Evolutionary conservation across 164 flowering plant species (phyloP), one percentile per base, ranked within the genome.

Genomic region (Aristolochia californica): DNA sequence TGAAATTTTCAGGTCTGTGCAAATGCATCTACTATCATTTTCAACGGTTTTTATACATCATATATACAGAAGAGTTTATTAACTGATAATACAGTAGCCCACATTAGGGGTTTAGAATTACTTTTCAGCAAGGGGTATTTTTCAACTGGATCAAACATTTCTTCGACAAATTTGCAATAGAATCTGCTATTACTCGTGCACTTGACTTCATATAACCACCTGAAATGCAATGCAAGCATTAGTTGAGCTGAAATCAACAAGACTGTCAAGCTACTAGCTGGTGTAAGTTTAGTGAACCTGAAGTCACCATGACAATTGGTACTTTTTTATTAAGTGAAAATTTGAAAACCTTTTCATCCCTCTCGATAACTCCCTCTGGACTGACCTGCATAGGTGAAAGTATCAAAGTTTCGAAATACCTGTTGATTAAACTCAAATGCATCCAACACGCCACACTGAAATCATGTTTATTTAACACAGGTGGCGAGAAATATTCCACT

Each of bases 121-220:
- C 40, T 34, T 34, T 34, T 34, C 40, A 34, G 22, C 18, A 18
- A 7, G 13, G 55, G 16, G 43, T 22, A 51, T 26, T 17, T 23
- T 57, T 43, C 52, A 72, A 58, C 64, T 77, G 75, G 54, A 88
- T 84, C 70, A 88, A 66, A 59, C 71, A 48, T 77, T 88, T 85
- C 59, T 44, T 72, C 5, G 88, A 79, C 12, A 91, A 78, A 62
- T 91, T 91, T 12, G 50, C 64, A 22, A 91, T 73, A 30, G 97
- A 91, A 74, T 83, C 88, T 56, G 97, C 91, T 22, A 91, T 88
- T 7, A 91, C 91, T 69, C 79, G 72, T 1, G 98, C 96, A 64
- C 89, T 88, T 51, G 93, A 80, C 65, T 84, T 91, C 96, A 86
- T 84, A 68, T 88, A 91, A 53, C 98, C 95, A 74, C 98, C 96